These are phyloP conservation scores for Chaetomium globosum DNA, from an alignment of 2,329 filamentous ascomycete genomes.

Conservation along the genomic window DNA sequence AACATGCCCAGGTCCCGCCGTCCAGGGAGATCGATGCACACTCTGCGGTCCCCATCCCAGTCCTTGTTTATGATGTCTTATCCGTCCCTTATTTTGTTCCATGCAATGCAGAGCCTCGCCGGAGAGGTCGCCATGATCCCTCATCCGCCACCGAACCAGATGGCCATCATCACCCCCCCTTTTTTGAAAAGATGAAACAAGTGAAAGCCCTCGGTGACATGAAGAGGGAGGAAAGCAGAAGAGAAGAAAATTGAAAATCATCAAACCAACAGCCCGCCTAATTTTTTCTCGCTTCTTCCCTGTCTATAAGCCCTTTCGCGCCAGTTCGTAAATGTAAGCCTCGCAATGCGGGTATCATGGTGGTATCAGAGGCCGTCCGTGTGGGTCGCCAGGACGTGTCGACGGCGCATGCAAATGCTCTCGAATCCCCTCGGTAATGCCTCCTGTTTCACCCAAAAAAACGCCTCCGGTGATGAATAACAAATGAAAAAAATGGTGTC, in stretches of 20 bases:
- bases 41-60: constrained; percentile 1
- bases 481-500: constrained; percentile 11
- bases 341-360: constrained; percentile 32
- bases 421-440: neutral
- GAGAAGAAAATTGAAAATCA: constrained; percentile 7
- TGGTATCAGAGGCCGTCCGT: constrained; percentile 21
- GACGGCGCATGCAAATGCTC: constrained; percentile 22
- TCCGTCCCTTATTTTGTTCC: constrained; percentile 22
- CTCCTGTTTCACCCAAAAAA: constrained; percentile 18
- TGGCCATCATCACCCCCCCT: neutral
- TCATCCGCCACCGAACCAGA: neutral
- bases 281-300: constrained; percentile 30
- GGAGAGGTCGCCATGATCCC: neutral
- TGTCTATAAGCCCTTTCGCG: constrained; percentile 29
- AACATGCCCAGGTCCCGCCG: constrained; percentile 3
- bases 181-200: neutral
- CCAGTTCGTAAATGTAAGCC: constrained; percentile 26
- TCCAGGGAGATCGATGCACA: neutral
- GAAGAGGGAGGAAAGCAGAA: neutral
- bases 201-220: neutral
- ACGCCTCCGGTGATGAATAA: constrained; percentile 21
- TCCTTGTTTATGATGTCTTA: constrained; percentile 19
- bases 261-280: neutral
- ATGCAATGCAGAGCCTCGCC: neutral
- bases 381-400: constrained; percentile 26